phyloP scores from a whole-genome alignment of 2,329 filamentous ascomycete genomes.

The Bipolaris victoriae region DNA sequence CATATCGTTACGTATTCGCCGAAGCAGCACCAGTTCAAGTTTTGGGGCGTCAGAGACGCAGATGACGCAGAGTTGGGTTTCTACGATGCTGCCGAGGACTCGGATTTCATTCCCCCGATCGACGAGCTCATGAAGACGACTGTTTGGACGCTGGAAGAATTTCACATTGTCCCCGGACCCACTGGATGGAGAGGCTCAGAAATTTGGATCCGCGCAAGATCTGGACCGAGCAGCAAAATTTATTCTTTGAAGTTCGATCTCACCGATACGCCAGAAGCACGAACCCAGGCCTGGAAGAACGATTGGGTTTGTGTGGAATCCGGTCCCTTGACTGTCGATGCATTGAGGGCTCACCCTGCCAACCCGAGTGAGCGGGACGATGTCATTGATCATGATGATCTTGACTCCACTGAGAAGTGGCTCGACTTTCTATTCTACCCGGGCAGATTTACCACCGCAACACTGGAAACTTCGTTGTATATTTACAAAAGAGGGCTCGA shows the following conservation, averaged over 20 bases:
- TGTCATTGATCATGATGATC: constrained; percentile 52
- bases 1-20: constrained; percentile 85
- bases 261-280: constrained; percentile 66
- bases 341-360: constrained; percentile 46
- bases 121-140: constrained; percentile 58
- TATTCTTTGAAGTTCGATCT: constrained; percentile 75
- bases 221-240: constrained; percentile 66
- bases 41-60: constrained; percentile 77
- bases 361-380: constrained; percentile 47
- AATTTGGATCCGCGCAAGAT: constrained; percentile 59
- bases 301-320: constrained; percentile 56
- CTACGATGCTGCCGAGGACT: constrained; percentile 71
- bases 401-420: constrained; percentile 75
- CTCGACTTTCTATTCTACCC: constrained; percentile 81
- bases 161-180: constrained; percentile 49
- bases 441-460: constrained; percentile 78
- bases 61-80: constrained; percentile 65
- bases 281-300: constrained; percentile 70
- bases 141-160: constrained; percentile 59
- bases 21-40: constrained; percentile 89
- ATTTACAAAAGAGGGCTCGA: constrained; percentile 75
- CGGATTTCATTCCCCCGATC: constrained; percentile 67
- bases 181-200: constrained; percentile 49
- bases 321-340: constrained; percentile 51
- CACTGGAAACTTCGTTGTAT: constrained; percentile 80